Evolutionary conservation across 306 rosid genomes (phyloP).

Genomic region (Arachis stenosperma): DNA sequence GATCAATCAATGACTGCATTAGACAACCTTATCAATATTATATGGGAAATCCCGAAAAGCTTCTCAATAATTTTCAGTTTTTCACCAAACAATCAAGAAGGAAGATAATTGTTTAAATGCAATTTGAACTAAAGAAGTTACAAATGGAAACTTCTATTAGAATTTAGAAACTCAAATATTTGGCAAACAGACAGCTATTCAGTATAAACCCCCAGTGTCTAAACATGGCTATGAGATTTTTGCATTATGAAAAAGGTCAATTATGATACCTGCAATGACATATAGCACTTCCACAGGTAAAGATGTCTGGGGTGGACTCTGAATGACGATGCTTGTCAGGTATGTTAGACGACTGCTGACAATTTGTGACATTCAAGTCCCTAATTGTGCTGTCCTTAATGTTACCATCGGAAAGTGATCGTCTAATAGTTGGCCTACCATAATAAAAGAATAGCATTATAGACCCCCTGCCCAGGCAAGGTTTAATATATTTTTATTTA

Average conservation of each 20-base stretch:
- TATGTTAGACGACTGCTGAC: slow-evolving; percentile 47
- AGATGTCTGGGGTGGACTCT: slow-evolving; percentile 59
- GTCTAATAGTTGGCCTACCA: slow-evolving; percentile 67
- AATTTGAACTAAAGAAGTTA: slow-evolving; percentile 3
- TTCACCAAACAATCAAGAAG: not conserved
- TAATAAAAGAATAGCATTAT: slow-evolving; percentile 28
- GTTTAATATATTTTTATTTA: slow-evolving; percentile 19
- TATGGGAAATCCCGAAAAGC: not conserved
- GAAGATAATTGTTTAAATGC: not conserved
- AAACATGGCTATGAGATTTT: slow-evolving; percentile 12
- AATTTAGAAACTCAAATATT: slow-evolving; percentile 5
- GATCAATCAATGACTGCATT: slow-evolving; percentile 4
- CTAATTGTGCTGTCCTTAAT: slow-evolving; percentile 56
- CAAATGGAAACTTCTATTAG: slow-evolving; percentile 4
- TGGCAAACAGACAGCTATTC: not conserved
- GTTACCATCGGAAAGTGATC: slow-evolving; percentile 90
- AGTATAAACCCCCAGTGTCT: slow-evolving; percentile 16
- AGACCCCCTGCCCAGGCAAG: not conserved
- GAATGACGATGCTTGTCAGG: slow-evolving; percentile 44
- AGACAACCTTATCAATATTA: not conserved
- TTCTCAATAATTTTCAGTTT: not conserved
- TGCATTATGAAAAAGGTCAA: slow-evolving; percentile 30
- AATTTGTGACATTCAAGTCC: slow-evolving; percentile 45
- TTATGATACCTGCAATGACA: slow-evolving; percentile 67
- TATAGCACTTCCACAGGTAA: slow-evolving; percentile 56